Base-by-base conservation (phyloP, 768 basidiomycete species). In the Mycena sanguinolenta region DNA sequence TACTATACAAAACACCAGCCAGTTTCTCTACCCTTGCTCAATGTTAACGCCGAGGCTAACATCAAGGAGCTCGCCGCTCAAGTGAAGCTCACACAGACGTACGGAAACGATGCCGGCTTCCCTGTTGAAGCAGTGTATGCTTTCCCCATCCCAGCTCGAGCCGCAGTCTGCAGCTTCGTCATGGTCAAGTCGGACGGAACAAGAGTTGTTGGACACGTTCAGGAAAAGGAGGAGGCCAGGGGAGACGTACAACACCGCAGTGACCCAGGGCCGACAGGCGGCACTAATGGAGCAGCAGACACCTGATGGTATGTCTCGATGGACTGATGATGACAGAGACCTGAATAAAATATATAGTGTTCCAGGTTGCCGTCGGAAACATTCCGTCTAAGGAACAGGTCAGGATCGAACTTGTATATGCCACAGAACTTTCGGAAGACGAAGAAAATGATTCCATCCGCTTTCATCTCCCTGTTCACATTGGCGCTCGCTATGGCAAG, bases 41-140 rank as follows among this genome's bases (percentile, higher is more conserved):
- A 65, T 46, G 71, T 72, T 30, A 30, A 19, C n/a, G 68, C 65
- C 12, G 66, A 71, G 19, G 74, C 67, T 10, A 63, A 34, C 23
- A 76, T 75, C 38, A 70, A 71, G 34, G 72, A 74, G 46, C 68
- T 73, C 19, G 67, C 66, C 2, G 72, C 74, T 4, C 71, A 69
- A 46, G 74, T 75, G 36, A 71, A 71, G 42, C 66, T 75, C 58
- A 64, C 64, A 0, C 74, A 75, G 42, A 70, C 63, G 19, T 75
- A 69, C 54, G 55, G 34, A 12, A 75, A 75, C 55, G 71, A 72
- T 34, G 65, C 65, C 0, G 25, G 25, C 10, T 44, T 65, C n/a
- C 55, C 70, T 8, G 66, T 74, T 34, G 68, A 75, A 55, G 75
- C 71, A 4, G 32, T 39, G 1, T 75, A 74, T 32, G 52, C 55